phyloP scores from a whole-genome alignment of 306 rosid species.

The Quercus glauca region DNA sequence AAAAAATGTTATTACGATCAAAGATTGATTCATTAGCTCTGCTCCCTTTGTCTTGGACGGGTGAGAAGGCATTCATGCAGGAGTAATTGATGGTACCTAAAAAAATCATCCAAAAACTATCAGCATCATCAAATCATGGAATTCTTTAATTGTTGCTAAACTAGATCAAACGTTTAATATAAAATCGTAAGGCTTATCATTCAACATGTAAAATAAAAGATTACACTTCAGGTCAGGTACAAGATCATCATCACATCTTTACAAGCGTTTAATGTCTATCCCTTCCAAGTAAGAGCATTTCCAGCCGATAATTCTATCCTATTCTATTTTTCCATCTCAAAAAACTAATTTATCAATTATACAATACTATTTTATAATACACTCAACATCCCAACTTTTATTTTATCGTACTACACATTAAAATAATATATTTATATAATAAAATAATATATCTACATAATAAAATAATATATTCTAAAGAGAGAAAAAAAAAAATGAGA shows the following conservation, averaged over 20 bases:
- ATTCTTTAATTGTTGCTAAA: not conserved
- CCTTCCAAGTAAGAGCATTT: not conserved
- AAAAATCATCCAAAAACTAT: conserved; percentile 23
- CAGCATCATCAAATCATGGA: conserved; percentile 13
- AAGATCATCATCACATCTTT: conserved; percentile 14
- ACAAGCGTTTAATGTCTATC: not conserved
- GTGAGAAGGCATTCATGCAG: conserved; percentile 53
- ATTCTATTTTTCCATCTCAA: too few relatives aligned
- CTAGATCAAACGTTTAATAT: not conserved
- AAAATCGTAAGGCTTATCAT: not conserved
- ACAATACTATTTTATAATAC: too few relatives aligned
- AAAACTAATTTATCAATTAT: too few relatives aligned
- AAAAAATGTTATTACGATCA: conserved; percentile 46
- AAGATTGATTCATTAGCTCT: conserved; percentile 45
- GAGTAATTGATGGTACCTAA: conserved; percentile 60
- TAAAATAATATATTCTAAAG: too few relatives aligned
- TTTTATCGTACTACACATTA: too few relatives aligned
- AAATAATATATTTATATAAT: too few relatives aligned
- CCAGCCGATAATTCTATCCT: too few relatives aligned
- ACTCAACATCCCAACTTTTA: too few relatives aligned
- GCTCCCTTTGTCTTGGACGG: conserved; percentile 40
- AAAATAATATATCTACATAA: too few relatives aligned
- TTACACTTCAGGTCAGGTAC: not conserved
- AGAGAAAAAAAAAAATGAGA: too few relatives aligned
- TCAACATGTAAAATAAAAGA: not conserved